Base-by-base conservation (phyloP, 495 filamentous ascomycete species). In the Podospora pseudocomata region DNA sequence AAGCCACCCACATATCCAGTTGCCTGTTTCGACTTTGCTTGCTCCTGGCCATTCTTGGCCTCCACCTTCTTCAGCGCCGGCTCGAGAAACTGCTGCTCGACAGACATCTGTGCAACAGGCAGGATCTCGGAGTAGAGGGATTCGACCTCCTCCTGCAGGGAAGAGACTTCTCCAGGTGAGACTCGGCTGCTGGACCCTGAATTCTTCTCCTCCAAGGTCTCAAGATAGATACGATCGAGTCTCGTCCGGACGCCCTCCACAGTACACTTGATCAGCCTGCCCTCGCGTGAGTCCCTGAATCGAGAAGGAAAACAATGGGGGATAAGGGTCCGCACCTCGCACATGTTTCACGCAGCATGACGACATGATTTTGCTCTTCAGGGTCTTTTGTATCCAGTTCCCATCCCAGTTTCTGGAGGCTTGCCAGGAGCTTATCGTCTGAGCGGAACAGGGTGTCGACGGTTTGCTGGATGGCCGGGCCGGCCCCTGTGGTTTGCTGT, bases 91-190 rank as follows among this genome's bases (percentile, higher is more conserved):
- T 88, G 83, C 66, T 89, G 86, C 72, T 86, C 84, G 1, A 82
- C 81, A 27, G 85, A 84, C 81, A 90, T 86, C 67, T 89, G 85
- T 3, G 87, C 84, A 39, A 90, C 79, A 2, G 87, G 82, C 15
- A 86, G 81, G 68, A 90, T 86, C 67, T 90, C 88, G 0, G 86
- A 82, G 67, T 88, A 88, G 3, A 90, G 74, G 16, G 87, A 86
- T 49, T 88, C 87, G 4, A 89, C 72, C 65, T 90, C 88, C 55
- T 85, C 82, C 71, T 87, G 81, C 26, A 89, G 66, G 0, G 79
- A 77, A 20, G 75, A 60, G n/a, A 82, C 75, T 34, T 80, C 76
- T 54, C 73, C 72, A n/a, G 67, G 30, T 18, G 73, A 60, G 18
- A 73, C 70, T 39, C 67, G 69, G 44, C 34, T 62, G 18, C 60